These are phyloP conservation scores for Russula abietina DNA, from an alignment of 768 basidiomycete genomes.

Conservation along the genomic window DNA sequence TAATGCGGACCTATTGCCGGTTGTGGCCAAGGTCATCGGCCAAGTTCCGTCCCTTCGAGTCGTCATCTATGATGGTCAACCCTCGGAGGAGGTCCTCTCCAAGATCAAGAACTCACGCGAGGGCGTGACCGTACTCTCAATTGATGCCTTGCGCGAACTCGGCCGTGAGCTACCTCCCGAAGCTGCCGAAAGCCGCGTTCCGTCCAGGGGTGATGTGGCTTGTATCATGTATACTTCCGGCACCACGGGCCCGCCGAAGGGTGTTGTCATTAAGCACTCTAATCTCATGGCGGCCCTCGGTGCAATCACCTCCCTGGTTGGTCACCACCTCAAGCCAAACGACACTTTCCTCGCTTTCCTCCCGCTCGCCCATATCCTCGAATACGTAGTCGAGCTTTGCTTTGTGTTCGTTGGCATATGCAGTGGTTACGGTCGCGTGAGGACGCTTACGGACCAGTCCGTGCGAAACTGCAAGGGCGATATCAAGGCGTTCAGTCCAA, in stretches of 20 bases:
- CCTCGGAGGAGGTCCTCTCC: constrained; percentile 47
- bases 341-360: constrained; percentile 86
- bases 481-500: constrained; percentile 72
- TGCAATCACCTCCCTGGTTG: constrained; percentile 67
- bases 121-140: constrained; percentile 50
- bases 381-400: constrained; percentile 85
- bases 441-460: constrained; percentile 93
- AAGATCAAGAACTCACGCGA: constrained; percentile 52
- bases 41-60: constrained; percentile 70
- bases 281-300: constrained; percentile 85
- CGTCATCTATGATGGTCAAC: constrained; percentile 82
- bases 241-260: constrained; percentile 90
- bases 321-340: constrained; percentile 51
- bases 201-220: constrained; percentile 46
- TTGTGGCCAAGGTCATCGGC: constrained; percentile 61
- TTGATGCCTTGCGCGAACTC: constrained; percentile 67
- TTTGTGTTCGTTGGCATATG: constrained; percentile 73
- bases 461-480: constrained; percentile 88
- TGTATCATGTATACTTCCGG: constrained; percentile 87
- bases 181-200: constrained; percentile 43
- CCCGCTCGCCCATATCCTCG: constrained; percentile 91
- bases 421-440: constrained; percentile 85
- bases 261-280: constrained; percentile 80
- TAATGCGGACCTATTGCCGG: constrained; percentile 84
- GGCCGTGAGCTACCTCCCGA: constrained; percentile 55